Conservation (phyloP, 202 grass and related monocot genomes). For the Elaeis oleifera region DNA sequence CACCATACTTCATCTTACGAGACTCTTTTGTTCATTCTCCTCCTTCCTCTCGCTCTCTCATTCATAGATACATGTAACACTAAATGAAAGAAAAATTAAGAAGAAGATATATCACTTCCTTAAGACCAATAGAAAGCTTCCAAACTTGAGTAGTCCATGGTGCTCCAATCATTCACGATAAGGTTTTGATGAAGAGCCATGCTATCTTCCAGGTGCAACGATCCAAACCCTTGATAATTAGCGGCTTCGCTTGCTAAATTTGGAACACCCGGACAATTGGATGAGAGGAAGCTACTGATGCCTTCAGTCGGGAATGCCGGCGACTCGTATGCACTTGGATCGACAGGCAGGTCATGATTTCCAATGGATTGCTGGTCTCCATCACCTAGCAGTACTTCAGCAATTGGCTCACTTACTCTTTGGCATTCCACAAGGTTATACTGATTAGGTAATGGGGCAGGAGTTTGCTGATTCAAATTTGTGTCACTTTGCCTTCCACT, state of each 20-base stretch:
- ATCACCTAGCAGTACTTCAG: not conserved
- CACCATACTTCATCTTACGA: not conserved
- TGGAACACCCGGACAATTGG: conserved; percentile 43
- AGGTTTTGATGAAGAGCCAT: conserved; percentile 38
- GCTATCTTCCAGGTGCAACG: conserved; percentile 29
- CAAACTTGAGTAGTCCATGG: conserved; percentile 59
- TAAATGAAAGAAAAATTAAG: conserved; percentile 26
- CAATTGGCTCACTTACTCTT: conserved; percentile 30
- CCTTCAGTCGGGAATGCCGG: conserved; percentile 39
- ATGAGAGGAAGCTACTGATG: conserved; percentile 31
- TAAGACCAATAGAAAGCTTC: conserved; percentile 76
- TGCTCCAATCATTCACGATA: conserved; percentile 44
- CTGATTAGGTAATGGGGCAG: conserved; percentile 26
- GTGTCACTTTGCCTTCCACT: conserved; percentile 43
- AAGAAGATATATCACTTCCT: conserved; percentile 4
- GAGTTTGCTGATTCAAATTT: conserved; percentile 22
- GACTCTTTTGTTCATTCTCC: not conserved
- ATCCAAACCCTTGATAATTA: conserved; percentile 35
- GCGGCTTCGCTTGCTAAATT: conserved; percentile 39
- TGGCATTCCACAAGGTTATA: conserved; percentile 42
- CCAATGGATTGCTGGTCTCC: conserved; percentile 35
- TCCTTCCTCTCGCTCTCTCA: not conserved
- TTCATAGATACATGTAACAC: not conserved
- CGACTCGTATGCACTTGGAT: conserved; percentile 61
- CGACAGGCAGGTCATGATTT: conserved; percentile 48